A percentile compares a stretch with the other conserved stretches of the same genome.
Conservation (phyloP, 2,329 filamentous ascomycete genomes). For the Aspergillus viridinutans region DNA sequence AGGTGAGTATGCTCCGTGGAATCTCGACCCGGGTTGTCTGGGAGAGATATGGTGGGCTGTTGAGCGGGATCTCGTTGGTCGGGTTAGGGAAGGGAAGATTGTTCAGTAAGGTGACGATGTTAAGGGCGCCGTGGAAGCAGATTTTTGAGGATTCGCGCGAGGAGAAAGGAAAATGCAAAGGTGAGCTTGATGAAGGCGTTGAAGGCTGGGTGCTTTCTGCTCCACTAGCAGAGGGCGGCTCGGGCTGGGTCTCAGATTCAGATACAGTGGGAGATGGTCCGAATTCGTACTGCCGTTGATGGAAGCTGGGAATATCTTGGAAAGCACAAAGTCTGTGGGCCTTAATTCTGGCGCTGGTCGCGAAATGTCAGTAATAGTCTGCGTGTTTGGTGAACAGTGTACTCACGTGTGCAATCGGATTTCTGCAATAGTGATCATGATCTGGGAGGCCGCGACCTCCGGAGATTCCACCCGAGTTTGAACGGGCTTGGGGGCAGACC, state of each 20-base stretch:
- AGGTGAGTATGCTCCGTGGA: constrained; percentile 25
- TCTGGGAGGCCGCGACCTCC: constrained; percentile 18
- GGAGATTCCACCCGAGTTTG: constrained; percentile 4
- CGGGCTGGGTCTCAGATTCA: not conserved
- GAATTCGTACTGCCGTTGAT: constrained; percentile 21
- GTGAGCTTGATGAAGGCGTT: not conserved
- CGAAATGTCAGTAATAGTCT: not conserved
- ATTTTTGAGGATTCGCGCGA: constrained; percentile 22
- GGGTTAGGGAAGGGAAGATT: constrained; percentile 21
- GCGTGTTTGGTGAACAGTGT: not conserved
- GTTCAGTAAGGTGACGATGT: constrained; percentile 23
- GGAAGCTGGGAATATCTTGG: constrained; percentile 22
- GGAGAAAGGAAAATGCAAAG: constrained; percentile 17
- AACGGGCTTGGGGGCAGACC: constrained; percentile 3
- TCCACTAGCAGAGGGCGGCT: not conserved
- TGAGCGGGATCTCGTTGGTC: constrained; percentile 4
- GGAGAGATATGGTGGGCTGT: constrained; percentile 3
- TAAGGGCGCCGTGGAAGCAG: constrained; percentile 25
- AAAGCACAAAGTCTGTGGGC: constrained; percentile 27
- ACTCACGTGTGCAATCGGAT: constrained; percentile 24
- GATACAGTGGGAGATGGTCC: constrained; percentile 3
- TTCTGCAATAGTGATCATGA: constrained; percentile 21
- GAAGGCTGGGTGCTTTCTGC: not conserved
- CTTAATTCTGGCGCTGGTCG: constrained; percentile 25
- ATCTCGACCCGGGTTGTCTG: constrained; percentile 4